A percentile compares a stretch with the other conserved stretches of the same genome.
phyloP scores from a whole-genome alignment of 495 filamentous ascomycete species.

The Melanomma pulvis-pyrius region DNA sequence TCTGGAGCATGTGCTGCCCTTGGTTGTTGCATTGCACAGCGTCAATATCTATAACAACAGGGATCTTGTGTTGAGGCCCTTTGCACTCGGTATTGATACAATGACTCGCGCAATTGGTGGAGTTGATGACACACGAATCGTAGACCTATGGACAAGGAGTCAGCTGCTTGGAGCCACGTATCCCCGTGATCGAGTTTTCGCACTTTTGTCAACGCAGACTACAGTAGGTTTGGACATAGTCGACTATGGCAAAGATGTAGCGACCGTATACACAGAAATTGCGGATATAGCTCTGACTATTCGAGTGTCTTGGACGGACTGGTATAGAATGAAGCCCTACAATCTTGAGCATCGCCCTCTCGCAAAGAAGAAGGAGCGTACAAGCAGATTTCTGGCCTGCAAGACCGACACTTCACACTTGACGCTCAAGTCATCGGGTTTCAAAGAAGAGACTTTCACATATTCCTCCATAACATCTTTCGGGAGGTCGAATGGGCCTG shows the following conservation, averaged over 20 bases:
- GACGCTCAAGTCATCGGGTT: too few species aligned
- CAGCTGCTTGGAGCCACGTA: conserved; percentile 11
- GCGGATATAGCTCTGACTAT: conserved; percentile 4
- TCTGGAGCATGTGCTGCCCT: conserved; percentile 5
- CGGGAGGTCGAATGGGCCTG: too few species aligned
- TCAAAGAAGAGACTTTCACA: too few species aligned
- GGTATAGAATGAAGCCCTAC: background rate
- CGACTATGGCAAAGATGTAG: conserved; percentile 6
- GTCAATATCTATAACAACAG: background rate
- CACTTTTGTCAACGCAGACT: conserved; percentile 7
- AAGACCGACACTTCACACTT: background rate
- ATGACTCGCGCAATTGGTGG: background rate
- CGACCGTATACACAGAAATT: conserved; percentile 5
- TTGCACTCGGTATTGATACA: background rate
- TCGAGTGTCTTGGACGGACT: conserved; percentile 1
- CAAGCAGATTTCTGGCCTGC: conserved; percentile 9
- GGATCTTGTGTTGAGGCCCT: conserved; percentile 4
- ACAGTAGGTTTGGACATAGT: conserved; percentile 3
- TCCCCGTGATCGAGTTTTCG: conserved; percentile 13
- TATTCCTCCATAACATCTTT: too few species aligned
- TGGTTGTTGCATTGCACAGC: background rate
- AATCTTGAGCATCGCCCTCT: background rate
- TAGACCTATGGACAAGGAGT: conserved; percentile 9
- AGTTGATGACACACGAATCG: conserved; percentile 2
- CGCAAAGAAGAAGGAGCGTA: background rate